Base-by-base conservation (phyloP, 768 basidiomycete species). In the Pulveroboletus frians region DNA sequence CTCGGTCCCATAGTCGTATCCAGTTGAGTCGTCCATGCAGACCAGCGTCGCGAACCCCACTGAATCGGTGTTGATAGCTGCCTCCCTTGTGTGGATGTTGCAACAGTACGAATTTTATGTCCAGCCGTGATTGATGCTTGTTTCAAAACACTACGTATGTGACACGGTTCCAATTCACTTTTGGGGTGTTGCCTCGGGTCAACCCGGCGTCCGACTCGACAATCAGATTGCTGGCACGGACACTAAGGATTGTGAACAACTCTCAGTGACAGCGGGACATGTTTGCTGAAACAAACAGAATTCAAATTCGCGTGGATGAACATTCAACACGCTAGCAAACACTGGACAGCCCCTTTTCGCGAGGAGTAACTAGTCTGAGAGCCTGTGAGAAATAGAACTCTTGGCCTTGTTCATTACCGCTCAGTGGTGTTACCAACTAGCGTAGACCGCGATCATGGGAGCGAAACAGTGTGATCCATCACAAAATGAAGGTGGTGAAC, bases 21-120 rank as follows among this genome's bases (percentile, higher is more conserved):
- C 9, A 82, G 95, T 98, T 66, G 52, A 57, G 64, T 62, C 1
- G 18, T n/a, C 9, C 20, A 62, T 72, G 85, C 76, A 27, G 35
- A 32, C 51, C 35, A 18, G 17, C 6, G 20, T 26, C 2, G n/a
- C 30, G 35, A 26, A 29, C 45, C 47, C 18, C 42, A 48, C 51
- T 51, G 50, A 52, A 56, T 52, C 9, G 26, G 41, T 36, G 34
- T 53, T 39, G 54, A 45, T 56, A 91, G 88, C 80, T 3, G 69
- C 69, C 2, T 84, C 85, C 1, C 71, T 93, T 50, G 66, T 85
- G 46, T 94, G 92, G 92, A 94, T 94, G 92, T 70, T 88, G 56
- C 71, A 70, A 18, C 86, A 92, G 60, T 91, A 92, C 61, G 78
- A 83, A 42, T 88, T 80, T 67, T 94, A 94, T 68, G 79, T 93